A percentile compares a stretch with the other conserved stretches of the same genome.
Conservation (phyloP, 192 early-diverging fungal genomes). For the Bifiguratus adelaidae region DNA sequence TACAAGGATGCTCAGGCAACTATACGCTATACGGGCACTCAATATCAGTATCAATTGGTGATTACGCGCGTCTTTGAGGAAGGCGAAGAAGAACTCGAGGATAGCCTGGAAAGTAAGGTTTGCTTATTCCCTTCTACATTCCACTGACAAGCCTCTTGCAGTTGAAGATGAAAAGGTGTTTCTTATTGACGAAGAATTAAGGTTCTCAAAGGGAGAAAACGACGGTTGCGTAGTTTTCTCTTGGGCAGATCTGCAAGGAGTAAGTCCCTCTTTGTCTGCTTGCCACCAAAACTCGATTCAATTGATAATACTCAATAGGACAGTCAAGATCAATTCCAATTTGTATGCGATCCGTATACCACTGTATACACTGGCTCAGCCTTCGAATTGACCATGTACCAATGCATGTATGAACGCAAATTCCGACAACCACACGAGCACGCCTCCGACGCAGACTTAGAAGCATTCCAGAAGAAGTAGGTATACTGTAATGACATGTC, state of each 20-base stretch:
- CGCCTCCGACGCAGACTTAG: constrained; percentile 38
- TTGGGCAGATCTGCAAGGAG: constrained; percentile 43
- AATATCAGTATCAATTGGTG: constrained; percentile 67
- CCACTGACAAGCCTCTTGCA: neutral
- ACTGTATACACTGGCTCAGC: constrained; percentile 19
- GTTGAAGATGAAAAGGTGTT: constrained; percentile 62
- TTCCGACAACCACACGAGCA: constrained; percentile 28
- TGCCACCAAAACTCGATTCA: neutral
- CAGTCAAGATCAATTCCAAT: constrained; percentile 26
- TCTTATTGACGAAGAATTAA: constrained; percentile 47
- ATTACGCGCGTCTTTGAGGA: constrained; percentile 64
- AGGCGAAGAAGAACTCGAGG: constrained; percentile 56
- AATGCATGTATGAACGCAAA: constrained; percentile 55
- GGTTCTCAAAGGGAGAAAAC: constrained; percentile 25
- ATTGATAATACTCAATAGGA: constrained; percentile 15
- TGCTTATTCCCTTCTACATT: neutral
- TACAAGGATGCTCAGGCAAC: constrained; percentile 57
- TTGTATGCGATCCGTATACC: constrained; percentile 29
- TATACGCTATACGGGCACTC: constrained; percentile 51
- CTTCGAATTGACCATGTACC: constrained; percentile 51
- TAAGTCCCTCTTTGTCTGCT: constrained; percentile 2
- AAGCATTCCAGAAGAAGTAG: constrained; percentile 30
- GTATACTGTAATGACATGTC: neutral
- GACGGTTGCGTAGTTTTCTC: constrained; percentile 24
- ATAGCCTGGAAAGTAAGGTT: neutral